A percentile compares a stretch with the other conserved stretches of the same genome.
phyloP scores from a whole-genome alignment of 2,329 filamentous ascomycete species.

The Eutypa lata region DNA sequence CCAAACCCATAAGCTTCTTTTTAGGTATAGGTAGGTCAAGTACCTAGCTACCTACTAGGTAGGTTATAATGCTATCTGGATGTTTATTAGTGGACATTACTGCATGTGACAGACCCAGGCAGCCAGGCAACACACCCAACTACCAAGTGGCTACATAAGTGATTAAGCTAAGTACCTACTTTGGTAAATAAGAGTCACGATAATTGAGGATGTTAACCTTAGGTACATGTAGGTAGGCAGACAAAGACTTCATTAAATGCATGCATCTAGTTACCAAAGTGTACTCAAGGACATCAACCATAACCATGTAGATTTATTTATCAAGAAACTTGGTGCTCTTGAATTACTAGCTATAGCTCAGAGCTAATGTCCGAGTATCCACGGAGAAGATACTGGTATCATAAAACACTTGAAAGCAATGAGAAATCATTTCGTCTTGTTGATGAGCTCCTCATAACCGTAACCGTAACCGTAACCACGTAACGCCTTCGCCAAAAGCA shows the following conservation, averaged over 20 bases:
- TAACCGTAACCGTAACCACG: conserved; percentile 7
- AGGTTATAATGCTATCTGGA: no score
- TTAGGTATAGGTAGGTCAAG: neutral
- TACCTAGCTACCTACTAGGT: neutral
- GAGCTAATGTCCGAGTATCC: neutral
- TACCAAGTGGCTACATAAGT: no score
- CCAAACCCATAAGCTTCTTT: neutral
- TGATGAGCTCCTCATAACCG: neutral
- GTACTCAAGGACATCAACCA: no score
- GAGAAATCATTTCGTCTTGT: neutral
- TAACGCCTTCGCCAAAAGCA: conserved; percentile 11
- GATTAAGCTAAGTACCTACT: no score
- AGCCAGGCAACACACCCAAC: no score
- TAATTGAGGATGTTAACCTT: no score
- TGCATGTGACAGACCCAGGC: neutral
- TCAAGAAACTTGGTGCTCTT: neutral
- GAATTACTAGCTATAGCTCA: neutral
- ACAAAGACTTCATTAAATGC: neutral
- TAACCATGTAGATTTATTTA: neutral
- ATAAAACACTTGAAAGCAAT: neutral
- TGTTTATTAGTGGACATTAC: neutral
- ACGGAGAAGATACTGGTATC: neutral
- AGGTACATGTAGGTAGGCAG: no score
- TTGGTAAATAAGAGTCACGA: no score
- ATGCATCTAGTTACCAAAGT: no score